These are phyloP conservation scores for Capsella rubella DNA, from an alignment of 441 rosid genomes.

Conservation along the genomic window DNA sequence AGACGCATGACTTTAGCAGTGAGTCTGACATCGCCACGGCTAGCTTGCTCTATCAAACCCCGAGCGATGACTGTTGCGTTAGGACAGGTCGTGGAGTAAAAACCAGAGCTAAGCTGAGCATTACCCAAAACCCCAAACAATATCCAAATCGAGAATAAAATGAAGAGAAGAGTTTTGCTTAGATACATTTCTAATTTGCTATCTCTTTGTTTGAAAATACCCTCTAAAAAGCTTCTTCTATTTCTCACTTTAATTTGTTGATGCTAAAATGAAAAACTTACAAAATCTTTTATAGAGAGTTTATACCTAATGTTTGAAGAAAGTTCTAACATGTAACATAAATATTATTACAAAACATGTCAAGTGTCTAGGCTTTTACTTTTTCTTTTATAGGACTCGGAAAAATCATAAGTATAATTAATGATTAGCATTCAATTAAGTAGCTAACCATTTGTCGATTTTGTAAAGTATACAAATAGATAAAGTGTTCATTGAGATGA, in stretches of 20 bases:
- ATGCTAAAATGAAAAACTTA: constrained; percentile 11
- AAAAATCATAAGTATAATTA: background rate
- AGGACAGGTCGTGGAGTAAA: constrained; percentile 63
- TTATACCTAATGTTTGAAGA: constrained; percentile 7
- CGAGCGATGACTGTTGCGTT: constrained; percentile 42
- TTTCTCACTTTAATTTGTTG: background rate
- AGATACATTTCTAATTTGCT: constrained; percentile 27
- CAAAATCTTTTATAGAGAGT: constrained; percentile 38
- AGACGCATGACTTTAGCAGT: constrained; percentile 79
- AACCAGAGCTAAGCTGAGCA: constrained; percentile 53
- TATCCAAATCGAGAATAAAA: constrained; percentile 19
- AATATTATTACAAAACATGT: background rate
- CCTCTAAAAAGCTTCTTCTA: too few species aligned
- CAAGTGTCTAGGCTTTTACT: constrained; percentile 6
- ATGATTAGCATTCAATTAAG: background rate
- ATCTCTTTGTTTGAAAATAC: background rate
- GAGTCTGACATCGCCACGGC: constrained; percentile 62
- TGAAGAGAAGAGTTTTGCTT: constrained; percentile 22
- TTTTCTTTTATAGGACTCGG: constrained; percentile 2
- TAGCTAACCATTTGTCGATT: background rate
- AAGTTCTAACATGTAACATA: constrained; percentile 18
- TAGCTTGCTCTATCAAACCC: constrained; percentile 44
- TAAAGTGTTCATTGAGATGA: too few species aligned
- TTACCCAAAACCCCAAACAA: constrained; percentile 7
- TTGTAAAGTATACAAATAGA: background rate